Evolutionary conservation across 345 rosid species (phyloP), one percentile per base, ranked within the genome.

Genomic region (Gossypium thurberi): DNA sequence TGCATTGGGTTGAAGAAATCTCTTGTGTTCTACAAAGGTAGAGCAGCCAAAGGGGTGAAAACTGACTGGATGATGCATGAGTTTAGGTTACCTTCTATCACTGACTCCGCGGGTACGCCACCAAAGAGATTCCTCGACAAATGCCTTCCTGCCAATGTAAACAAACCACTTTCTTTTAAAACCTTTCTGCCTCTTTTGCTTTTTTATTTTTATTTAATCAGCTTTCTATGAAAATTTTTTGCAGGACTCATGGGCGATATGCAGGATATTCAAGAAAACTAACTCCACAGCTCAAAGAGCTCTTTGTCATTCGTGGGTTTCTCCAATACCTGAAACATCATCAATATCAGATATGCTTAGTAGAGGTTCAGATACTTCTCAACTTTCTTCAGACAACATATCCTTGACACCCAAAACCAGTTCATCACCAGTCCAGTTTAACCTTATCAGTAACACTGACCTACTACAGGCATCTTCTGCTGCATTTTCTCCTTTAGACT

Each of bases 41-140:
- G 90, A 83, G 98, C 98, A 9, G 91, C 96, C 7, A 91, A 87
- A 82, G 98, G 98, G 61, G 85, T 83, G 75, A 93, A 93, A 85
- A 93, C 97, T 21, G 98, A 93, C 69, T 93, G 98, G 98, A 93
- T 93, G 98, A 93, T 93, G 98, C 97, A 93, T 75, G 98, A 93
- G 90, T 93, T 93, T 75, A 89, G 98, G 37, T 82, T 93, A 65
- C 97, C 98, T 74, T 85, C 91, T 73, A 88, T 89, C 67, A 56
- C 85, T 2, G 88, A 87, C 68, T 78, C 82, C 18, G 75, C 71
- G 40, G 7, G 7, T 33, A 33, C 40, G 9, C 74, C 83, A 8
- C 52, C 85, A 15, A 86, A 85, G 76, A 81, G 85, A 50, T 85
- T 75, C 82, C 37, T 78, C 15, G 87, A 87, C 77, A 88, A 79